Base-by-base conservation (phyloP, 108 stramenopile genomes). In the Asterionellopsis glacialis region DNA sequence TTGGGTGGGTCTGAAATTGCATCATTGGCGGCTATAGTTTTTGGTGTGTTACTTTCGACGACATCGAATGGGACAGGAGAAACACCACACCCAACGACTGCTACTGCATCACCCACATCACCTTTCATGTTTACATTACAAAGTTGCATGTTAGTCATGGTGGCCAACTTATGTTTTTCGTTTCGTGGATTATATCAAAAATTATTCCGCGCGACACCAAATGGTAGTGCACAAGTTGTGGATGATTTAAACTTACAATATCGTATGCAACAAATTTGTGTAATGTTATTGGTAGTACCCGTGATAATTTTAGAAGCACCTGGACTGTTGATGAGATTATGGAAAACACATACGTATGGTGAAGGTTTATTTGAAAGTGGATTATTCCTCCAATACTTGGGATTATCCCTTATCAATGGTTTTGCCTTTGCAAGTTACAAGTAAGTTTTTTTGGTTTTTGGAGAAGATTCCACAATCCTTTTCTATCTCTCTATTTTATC, bases 111-210 rank as follows among this genome's bases (percentile, higher is more conserved):
- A 22, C 25, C n/a, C 1, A 21, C 18, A 9, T 16, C 45, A 6
- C 2, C 18, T 23, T 15, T 54, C 3, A 22, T 27, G 24, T n/a
- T 61, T 0, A 76, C 84, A 13, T 45, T 81, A 4, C 27, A 44
- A 6, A 62, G 67, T 1, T 73, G 79, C 45, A 39, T 55, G 26
- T 70, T 87, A 11, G 85, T 92, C 65, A 79, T 92, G 77, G 24
- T 68, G 0, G 65, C 91, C 45, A 92, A 92, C 61, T 51, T 92
- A 6, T 89, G 91, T 60, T 92, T 92, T 63, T 84, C 83, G 16
- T 83, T 88, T 65, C 91, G 91, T 11, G 91, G 91, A 24, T 57
- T 92, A 44, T 82, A 81, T 61, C 91, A 92, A 73, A 92, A 92
- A 48, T 50, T 86, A 26, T 84, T 88, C 59, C 84, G 82, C 22